These are phyloP conservation scores for Dentipellis sp. DNA, from an alignment of 768 basidiomycete species.

Conservation along the genomic window DNA sequence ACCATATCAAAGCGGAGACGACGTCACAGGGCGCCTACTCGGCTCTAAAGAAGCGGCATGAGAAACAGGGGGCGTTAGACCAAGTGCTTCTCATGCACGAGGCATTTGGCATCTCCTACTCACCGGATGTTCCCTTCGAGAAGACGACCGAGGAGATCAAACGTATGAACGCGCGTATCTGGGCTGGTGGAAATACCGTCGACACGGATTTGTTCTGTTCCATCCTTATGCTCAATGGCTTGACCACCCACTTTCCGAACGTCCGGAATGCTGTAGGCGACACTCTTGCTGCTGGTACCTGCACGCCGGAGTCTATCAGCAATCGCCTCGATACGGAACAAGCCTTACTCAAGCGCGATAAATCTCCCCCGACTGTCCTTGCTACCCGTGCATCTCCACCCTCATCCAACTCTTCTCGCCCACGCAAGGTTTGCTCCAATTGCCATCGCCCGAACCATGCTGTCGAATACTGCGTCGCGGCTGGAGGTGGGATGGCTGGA, in stretches of 20 bases:
- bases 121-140: conserved; percentile 9
- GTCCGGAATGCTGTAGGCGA: background rate
- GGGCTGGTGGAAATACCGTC: background rate
- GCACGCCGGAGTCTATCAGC: background rate
- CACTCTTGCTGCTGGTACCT: background rate
- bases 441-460: background rate
- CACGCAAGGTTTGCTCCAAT: background rate
- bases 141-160: conserved; percentile 5
- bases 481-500: background rate
- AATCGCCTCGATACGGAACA: conserved; percentile 1
- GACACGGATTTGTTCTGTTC: background rate
- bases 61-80: conserved; percentile 10
- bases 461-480: background rate
- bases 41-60: conserved; percentile 10
- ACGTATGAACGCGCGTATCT: background rate
- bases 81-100: conserved; percentile 16
- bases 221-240: background rate
- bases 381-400: background rate
- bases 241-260: background rate
- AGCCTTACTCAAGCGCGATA: background rate
- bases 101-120: background rate
- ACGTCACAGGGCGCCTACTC: conserved; percentile 5
- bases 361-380: background rate
- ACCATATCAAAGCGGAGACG: background rate
- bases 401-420: background rate